A percentile compares a stretch with the other conserved stretches of the same genome.
These are phyloP conservation scores for Acer campestre DNA, from an alignment of 345 rosid genomes.

Conservation along the genomic window DNA sequence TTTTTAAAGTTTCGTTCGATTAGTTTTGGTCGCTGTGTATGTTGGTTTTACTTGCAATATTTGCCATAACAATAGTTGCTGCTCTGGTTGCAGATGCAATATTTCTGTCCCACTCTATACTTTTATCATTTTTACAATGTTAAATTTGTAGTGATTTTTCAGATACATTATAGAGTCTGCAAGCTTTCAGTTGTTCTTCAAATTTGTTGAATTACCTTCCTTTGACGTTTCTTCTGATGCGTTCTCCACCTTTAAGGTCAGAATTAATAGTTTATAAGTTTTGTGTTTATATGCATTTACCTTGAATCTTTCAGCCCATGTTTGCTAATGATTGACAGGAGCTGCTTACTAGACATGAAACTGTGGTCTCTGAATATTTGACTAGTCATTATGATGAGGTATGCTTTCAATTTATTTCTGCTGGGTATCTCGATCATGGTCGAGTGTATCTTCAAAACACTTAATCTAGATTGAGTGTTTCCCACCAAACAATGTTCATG, in stretches of 20 bases:
- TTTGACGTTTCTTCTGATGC: conserved; percentile 99
- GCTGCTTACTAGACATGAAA: conserved; percentile 82
- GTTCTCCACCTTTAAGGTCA: conserved; percentile 95
- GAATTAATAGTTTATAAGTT: conserved; percentile 24
- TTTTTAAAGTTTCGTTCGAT: too few species aligned
- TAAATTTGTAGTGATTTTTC: conserved; percentile 61
- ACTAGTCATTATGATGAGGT: conserved; percentile 89
- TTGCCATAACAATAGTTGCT: conserved; percentile 1
- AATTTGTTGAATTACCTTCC: conserved; percentile 90
- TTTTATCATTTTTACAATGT: conserved; percentile 36
- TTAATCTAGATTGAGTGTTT: neutral
- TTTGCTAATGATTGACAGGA: conserved; percentile 55
- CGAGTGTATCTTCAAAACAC: conserved; percentile 11
- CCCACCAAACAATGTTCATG: conserved; percentile 2
- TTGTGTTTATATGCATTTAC: conserved; percentile 12
- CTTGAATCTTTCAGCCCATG: conserved; percentile 14
- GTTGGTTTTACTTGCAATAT: too few species aligned
- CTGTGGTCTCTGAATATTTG: conserved; percentile 75
- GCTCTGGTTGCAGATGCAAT: conserved; percentile 6
- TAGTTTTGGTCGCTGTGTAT: too few species aligned
- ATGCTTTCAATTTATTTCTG: conserved; percentile 23
- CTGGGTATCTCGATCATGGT: neutral
- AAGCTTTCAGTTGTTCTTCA: conserved; percentile 93
- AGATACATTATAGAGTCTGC: conserved; percentile 93
- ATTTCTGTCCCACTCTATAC: neutral